Conservation (phyloP, 805 yeast genomes). For the Pichia membranifaciens region DNA sequence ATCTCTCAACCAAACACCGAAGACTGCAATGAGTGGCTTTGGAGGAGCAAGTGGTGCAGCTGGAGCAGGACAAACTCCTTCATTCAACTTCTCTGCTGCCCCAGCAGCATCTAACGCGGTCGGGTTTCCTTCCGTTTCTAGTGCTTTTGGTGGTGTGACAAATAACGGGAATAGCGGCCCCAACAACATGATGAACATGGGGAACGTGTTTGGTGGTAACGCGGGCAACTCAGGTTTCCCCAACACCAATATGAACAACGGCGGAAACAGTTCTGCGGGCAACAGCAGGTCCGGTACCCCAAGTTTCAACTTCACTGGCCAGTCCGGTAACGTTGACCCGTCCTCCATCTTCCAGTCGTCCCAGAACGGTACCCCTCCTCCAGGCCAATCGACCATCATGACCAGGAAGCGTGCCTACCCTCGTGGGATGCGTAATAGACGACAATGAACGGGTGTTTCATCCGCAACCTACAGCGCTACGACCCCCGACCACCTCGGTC, state of each 20-base stretch:
- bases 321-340: conserved; percentile 24
- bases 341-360: conserved; percentile 23
- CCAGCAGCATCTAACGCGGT: background rate
- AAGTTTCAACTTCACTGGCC: conserved; percentile 29
- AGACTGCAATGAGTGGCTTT: background rate
- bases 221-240: background rate
- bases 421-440: conserved; percentile 6
- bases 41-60: background rate
- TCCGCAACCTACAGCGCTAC: too few relatives aligned
- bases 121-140: background rate
- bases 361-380: conserved; percentile 1
- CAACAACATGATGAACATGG: background rate
- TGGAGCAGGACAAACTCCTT: background rate
- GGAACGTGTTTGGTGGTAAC: conserved; percentile 2
- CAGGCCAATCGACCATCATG: background rate
- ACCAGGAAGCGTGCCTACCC: conserved; percentile 7
- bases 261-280: conserved; percentile 1
- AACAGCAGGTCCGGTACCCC: conserved; percentile 25
- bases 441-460: too few relatives aligned
- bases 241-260: conserved; percentile 1
- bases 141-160: background rate
- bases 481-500: too few relatives aligned
- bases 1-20: conserved; percentile 1
- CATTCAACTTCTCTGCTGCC: conserved; percentile 1
- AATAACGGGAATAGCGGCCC: background rate